Conservation (phyloP, 2,329 filamentous ascomycete genomes). For the Cladophialophora exuberans region DNA sequence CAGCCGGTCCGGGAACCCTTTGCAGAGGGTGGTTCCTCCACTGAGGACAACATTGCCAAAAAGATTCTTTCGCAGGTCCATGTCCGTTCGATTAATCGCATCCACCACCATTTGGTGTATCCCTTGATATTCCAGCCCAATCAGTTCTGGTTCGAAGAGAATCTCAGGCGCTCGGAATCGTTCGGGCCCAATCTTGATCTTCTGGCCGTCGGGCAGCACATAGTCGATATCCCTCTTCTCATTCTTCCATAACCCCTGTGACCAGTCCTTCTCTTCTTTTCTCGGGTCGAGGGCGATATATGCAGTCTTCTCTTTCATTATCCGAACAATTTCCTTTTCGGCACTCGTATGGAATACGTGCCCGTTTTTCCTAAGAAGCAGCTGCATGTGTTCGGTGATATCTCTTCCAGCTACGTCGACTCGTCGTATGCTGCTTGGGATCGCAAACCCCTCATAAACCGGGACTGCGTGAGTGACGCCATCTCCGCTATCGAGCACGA, state of each 20-base stretch:
- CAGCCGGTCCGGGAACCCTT: constrained; percentile 92
- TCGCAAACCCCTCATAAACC: constrained; percentile 96
- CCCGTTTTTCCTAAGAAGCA: constrained; percentile 85
- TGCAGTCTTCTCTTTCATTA: constrained; percentile 93
- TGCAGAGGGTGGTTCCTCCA: constrained; percentile 92
- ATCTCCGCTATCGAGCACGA: constrained; percentile 93
- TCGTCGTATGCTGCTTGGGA: constrained; percentile 89
- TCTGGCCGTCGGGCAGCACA: constrained; percentile 86
- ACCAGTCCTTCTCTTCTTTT: constrained; percentile 96
- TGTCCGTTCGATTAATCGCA: constrained; percentile 89
- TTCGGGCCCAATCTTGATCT: constrained; percentile 91
- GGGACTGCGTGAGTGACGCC: constrained; percentile 97
- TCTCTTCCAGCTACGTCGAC: constrained; percentile 97
- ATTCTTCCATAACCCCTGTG: constrained; percentile 65
- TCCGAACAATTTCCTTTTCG: constrained; percentile 97
- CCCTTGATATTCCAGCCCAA: constrained; percentile 93
- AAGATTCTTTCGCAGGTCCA: constrained; percentile 90
- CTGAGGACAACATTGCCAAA: constrained; percentile 98
- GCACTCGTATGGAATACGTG: constrained; percentile 97
- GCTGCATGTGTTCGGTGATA: constrained; percentile 93
- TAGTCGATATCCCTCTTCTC: constrained; percentile 85
- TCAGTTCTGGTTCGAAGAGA: constrained; percentile 95
- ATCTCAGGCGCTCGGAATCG: constrained; percentile 96
- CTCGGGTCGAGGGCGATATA: constrained; percentile 90
- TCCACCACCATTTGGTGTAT: constrained; percentile 98